These are phyloP conservation scores for Nicotiana rustica DNA, from an alignment of 305 asterid species.

Conservation along the genomic window DNA sequence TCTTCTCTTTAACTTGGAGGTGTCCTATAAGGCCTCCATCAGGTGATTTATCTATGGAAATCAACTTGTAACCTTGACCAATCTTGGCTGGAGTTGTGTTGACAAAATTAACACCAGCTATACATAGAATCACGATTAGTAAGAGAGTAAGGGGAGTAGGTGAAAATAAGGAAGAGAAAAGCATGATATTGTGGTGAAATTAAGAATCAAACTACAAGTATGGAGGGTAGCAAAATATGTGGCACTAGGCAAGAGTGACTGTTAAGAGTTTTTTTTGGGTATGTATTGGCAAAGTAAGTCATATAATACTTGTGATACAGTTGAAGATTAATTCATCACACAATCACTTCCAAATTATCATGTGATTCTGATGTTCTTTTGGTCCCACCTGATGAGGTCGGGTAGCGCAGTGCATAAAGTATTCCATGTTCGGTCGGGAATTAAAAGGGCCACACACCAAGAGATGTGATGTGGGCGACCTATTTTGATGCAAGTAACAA, in stretches of 20 bases:
- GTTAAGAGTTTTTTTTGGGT: not conserved
- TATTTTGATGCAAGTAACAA: too few relatives aligned
- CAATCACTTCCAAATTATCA: constrained; percentile 24
- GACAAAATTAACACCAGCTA: constrained; percentile 31
- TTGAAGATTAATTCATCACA: not conserved
- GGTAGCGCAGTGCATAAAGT: too few relatives aligned
- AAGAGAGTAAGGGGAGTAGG: not conserved
- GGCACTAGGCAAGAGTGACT: constrained; percentile 8
- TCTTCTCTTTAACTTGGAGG: constrained; percentile 77
- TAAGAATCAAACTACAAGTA: not conserved
- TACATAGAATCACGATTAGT: constrained; percentile 34
- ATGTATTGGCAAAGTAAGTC: not conserved
- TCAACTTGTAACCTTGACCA: constrained; percentile 79
- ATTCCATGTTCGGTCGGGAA: too few relatives aligned
- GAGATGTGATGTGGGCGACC: too few relatives aligned
- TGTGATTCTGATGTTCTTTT: constrained; percentile 23
- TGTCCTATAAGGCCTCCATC: constrained; percentile 78
- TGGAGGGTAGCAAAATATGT: not conserved
- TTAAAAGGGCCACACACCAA: too few relatives aligned
- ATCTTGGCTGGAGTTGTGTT: constrained; percentile 48
- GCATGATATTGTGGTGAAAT: not conserved
- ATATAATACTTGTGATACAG: not conserved
- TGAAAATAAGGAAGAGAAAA: constrained; percentile 38
- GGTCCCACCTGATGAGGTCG: not conserved
- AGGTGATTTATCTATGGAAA: constrained; percentile 67